Percentiles rank a stretch among this genome's conserved stretches.
Evolutionary conservation across 148 eudicot species (phyloP).

Genomic region (Polygonum maritimum): DNA sequence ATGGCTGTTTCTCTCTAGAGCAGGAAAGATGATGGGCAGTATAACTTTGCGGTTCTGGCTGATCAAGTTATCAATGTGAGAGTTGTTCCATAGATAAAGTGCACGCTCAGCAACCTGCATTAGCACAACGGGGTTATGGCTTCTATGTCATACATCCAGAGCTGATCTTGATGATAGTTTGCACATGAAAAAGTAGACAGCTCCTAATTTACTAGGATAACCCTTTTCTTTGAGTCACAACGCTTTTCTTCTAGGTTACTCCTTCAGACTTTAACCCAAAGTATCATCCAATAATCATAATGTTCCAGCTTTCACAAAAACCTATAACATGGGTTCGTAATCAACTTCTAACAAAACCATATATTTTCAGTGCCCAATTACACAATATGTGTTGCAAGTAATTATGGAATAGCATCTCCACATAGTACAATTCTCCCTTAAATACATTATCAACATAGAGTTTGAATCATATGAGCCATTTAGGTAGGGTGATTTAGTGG

Average conservation of each 20-base stretch:
- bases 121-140: not conserved
- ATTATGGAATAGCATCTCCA: too few relatives aligned
- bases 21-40: conserved; percentile 36
- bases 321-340: not conserved
- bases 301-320: not conserved
- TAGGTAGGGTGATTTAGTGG: too few relatives aligned
- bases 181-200: not conserved
- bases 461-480: too few relatives aligned
- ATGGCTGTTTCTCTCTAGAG: conserved; percentile 30
- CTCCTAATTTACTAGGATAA: not conserved
- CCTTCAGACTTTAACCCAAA: not conserved
- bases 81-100: conserved; percentile 37
- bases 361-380: too few relatives aligned
- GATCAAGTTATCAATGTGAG: conserved; percentile 35
- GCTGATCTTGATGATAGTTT: not conserved
- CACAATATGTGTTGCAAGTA: too few relatives aligned
- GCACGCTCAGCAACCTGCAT: conserved; percentile 44
- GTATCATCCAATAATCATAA: not conserved
- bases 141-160: not conserved
- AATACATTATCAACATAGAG: too few relatives aligned
- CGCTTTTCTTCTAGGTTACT: not conserved
- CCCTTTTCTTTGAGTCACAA: too few relatives aligned
- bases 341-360: not conserved
- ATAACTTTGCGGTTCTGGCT: conserved; percentile 33
- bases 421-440: too few relatives aligned